Base-by-base conservation (phyloP, 2,329 filamentous ascomycete species). In the Domatiomyces globalis region DNA sequence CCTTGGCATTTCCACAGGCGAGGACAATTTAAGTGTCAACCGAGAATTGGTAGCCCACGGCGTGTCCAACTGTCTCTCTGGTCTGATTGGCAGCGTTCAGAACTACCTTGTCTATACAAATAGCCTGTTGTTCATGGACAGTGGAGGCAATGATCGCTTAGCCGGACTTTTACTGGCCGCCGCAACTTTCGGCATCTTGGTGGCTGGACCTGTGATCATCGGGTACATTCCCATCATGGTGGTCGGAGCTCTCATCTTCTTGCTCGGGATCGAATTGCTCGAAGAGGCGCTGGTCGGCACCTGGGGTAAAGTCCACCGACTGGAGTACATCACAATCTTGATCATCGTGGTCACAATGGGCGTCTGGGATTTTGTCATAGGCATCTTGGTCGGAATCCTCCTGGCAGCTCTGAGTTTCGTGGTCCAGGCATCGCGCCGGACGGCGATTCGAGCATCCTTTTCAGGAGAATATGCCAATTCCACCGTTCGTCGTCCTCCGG, bases 61-160 rank as follows among this genome's bases (percentile, higher is more conserved):
- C 1, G 79, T 92, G 59, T 95, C 90, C 1, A 98, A 98, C 67
- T 84, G 89, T 17, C 61, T 96, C 9, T 96, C 90, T 7, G 92
- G 92, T 2, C 79, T 83, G 56, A 73, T 80, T 10, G 92, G 92
- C 10, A 95, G 89, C 63, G 94, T 98, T 53, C 80, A 83, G 68
- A 98, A 98, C 66, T 98, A 98, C 63, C 77, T 98, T 1, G 92
- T 98, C 0, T 98, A 96, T 63, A 90, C 90, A 53, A 98, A 98
- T 65, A 95, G 88, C 56, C 79, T 95, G n/a, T 81, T 98, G 51
- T 96, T 98, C 67, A 94, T 96, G 65, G 81, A 85, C 22, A 94
- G 88, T 46, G 92, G 92, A 15, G 92, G 90, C 18, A 81, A 94
- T 63, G 89, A 81, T 61, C 82, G 92, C 47, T 71, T 94, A 45